These are phyloP conservation scores for Trichoderma orchidacearum DNA, from an alignment of 495 filamentous ascomycete species.

Conservation along the genomic window DNA sequence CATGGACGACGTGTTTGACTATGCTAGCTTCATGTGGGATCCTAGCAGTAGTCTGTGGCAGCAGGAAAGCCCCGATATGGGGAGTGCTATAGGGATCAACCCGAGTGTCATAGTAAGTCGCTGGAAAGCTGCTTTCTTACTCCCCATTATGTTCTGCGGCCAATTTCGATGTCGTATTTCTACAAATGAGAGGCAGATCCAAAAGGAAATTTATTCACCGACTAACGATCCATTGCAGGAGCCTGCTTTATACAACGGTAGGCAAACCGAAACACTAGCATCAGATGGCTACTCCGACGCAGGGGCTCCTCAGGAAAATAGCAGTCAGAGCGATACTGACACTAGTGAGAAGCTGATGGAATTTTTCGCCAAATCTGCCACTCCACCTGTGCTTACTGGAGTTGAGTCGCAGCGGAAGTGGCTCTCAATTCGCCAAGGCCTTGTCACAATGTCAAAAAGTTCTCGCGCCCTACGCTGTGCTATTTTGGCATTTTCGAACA, in stretches of 20 bases:
- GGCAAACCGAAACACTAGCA: too few species aligned
- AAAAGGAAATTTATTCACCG: too few species aligned
- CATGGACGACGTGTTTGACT: constrained; percentile 21
- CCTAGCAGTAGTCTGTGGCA: constrained; percentile 3
- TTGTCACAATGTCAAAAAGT: constrained; percentile 14
- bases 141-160: too few species aligned
- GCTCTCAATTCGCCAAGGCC: constrained; percentile 13
- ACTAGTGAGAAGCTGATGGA: constrained; percentile 9
- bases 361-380: constrained; percentile 13
- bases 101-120: background rate
- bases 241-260: too few species aligned
- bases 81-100: background rate
- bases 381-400: constrained; percentile 17
- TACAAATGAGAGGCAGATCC: too few species aligned
- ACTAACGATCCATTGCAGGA: too few species aligned
- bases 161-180: too few species aligned
- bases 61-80: constrained; percentile 3
- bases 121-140: too few species aligned
- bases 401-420: constrained; percentile 18
- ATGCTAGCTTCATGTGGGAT: constrained; percentile 26
- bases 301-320: background rate
- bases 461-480: constrained; percentile 15
- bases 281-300: background rate
- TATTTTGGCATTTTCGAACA: constrained; percentile 15
- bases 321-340: background rate